phyloP scores from a whole-genome alignment of 2,329 filamentous ascomycete species.

The Akanthomyces dipterigenus region DNA sequence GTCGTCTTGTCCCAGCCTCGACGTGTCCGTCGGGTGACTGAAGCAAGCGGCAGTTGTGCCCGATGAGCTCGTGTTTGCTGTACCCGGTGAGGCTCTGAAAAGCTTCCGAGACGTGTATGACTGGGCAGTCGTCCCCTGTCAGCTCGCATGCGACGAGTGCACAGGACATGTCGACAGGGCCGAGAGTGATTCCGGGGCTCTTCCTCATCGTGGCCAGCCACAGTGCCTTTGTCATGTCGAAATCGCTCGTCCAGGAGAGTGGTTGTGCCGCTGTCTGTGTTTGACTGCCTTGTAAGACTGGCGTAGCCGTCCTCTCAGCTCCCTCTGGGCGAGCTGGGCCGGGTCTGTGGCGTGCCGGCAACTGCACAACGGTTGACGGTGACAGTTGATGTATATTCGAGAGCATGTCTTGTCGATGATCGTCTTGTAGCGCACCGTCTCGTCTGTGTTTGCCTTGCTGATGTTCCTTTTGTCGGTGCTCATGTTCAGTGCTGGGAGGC shows the following conservation, averaged over 20 bases:
- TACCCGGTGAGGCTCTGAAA: slow-evolving; percentile 93
- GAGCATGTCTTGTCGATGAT: too few species aligned
- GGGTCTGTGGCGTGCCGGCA: too few species aligned
- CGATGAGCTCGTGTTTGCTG: slow-evolving; percentile 79
- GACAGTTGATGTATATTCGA: too few species aligned
- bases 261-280: background rate
- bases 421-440: too few species aligned
- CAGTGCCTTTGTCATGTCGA: slow-evolving; percentile 83
- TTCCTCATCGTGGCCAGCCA: slow-evolving; percentile 75
- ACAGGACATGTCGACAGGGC: slow-evolving; percentile 88
- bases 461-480: too few species aligned
- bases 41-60: slow-evolving; percentile 86
- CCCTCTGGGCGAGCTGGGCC: too few species aligned
- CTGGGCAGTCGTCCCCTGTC: slow-evolving; percentile 77
- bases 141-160: slow-evolving; percentile 92
- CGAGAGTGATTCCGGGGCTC: slow-evolving; percentile 80
- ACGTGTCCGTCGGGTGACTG: slow-evolving; percentile 84
- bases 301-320: too few species aligned
- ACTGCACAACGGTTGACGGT: too few species aligned
- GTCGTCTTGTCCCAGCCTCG: slow-evolving; percentile 67
- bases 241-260: slow-evolving; percentile 81
- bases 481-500: too few species aligned
- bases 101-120: slow-evolving; percentile 91
- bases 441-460: too few species aligned
- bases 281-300: too few species aligned